Evolutionary conservation across 495 filamentous ascomycete species (phyloP), one percentile per base, ranked within the genome.

Genomic region (Cryomyces antarcticus): DNA sequence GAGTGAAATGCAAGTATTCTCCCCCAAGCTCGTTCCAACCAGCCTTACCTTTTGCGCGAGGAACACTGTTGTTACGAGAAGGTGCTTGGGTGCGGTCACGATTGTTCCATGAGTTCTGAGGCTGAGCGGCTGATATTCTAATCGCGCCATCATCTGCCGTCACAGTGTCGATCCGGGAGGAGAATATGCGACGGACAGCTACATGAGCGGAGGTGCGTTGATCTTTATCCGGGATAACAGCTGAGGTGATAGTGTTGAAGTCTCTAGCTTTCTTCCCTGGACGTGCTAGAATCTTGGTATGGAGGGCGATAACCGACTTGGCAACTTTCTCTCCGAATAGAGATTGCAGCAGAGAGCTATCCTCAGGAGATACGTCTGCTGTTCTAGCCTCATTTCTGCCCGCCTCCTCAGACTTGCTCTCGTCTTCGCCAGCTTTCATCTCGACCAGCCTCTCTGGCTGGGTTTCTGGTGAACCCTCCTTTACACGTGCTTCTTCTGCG

Each of bases 1-100:
- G 71, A 0, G 83, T 82, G 54, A 96, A 92, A 57, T 97, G 89
- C 6, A 95, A 68, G 54, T 83, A 87, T 6, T 79, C 73, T 1
- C 81, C 85, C 12, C 78, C 80, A 7, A 75, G 67, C 44, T 77
- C 73, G 29, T 69, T 61, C 72, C 74, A 79, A 38, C 61, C 64
- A 11, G 64, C 45, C 28, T 65, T 62, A 12, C 54, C 52, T 37
- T 57, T 52, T 37, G 52, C 52, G 9, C 49, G 13, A 29, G 49
- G 52, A 28, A 55, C 56, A 5, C 51, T 52, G 0, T 42, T 34
- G 13, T 50, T 40, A 7, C 45, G 39, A 17, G 42, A 34, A 28
- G 42, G 38, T 3, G 9, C 38, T 39, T 50, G 31, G 9, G 37
- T 52, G 10, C 46, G 38, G 40, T 45, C 39, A 31, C 43, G 37